These are phyloP conservation scores for Penicillium goetzii DNA, from an alignment of 495 filamentous ascomycete genomes.

Conservation along the genomic window DNA sequence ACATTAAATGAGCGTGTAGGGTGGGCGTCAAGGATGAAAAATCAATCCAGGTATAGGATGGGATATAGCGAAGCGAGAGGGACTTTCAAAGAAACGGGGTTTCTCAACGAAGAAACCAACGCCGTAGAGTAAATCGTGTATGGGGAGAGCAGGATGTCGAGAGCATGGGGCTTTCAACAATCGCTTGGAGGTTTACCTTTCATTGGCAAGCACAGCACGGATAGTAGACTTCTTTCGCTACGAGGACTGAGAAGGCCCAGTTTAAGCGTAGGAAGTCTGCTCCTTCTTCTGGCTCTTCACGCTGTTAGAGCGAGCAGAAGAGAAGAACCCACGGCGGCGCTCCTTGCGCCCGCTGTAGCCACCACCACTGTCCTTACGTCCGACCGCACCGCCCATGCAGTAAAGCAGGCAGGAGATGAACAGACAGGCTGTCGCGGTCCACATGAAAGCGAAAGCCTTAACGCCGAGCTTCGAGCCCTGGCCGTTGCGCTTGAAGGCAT, in stretches of 20 bases:
- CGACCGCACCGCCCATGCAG: conserved; percentile 55
- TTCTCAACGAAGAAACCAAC: conserved; percentile 18
- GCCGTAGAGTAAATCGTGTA: conserved; percentile 17
- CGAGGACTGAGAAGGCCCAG: neutral
- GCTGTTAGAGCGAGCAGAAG: conserved; percentile 42
- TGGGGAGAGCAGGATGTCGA: conserved; percentile 12
- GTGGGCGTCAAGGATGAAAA: conserved; percentile 6
- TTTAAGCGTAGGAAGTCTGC: conserved; percentile 33
- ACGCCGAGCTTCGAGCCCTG: conserved; percentile 64
- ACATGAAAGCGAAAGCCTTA: conserved; percentile 85
- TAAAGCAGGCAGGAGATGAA: conserved; percentile 73
- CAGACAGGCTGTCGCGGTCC: conserved; percentile 72
- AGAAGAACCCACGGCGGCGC: conserved; percentile 50
- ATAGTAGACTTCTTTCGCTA: neutral
- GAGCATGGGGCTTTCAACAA: conserved; percentile 1
- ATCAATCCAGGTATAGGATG: neutral
- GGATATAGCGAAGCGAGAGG: conserved; percentile 19
- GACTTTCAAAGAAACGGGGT: conserved; percentile 8
- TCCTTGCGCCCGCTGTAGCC: conserved; percentile 50
- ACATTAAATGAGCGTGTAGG: conserved; percentile 30
- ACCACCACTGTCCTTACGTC: conserved; percentile 38
- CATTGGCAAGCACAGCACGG: neutral
- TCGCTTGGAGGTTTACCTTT: neutral
- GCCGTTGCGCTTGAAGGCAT: conserved; percentile 63
- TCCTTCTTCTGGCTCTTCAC: conserved; percentile 43